Percentiles rank a stretch among this genome's conserved stretches.
Conservation (phyloP, 2,329 filamentous ascomycete genomes). For the Pseudogymnoascus destructans region DNA sequence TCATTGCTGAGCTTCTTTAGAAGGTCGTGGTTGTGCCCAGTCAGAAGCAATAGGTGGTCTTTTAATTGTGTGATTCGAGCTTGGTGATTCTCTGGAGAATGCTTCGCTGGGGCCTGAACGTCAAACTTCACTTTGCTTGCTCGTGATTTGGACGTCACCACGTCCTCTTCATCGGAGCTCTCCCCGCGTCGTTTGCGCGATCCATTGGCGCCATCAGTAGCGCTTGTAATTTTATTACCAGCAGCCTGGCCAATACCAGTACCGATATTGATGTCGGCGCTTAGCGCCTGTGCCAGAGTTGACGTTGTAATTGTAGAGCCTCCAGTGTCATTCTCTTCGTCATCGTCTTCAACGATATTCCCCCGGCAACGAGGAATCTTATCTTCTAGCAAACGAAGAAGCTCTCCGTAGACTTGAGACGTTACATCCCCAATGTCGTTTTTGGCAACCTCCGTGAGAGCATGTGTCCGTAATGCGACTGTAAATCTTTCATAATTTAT, state of each 20-base stretch:
- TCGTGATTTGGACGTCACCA: neutral
- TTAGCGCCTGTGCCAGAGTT: constrained; percentile 43
- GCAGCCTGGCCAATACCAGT: constrained; percentile 44
- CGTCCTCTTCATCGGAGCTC: constrained; percentile 19
- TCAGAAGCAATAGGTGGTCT: constrained; percentile 59
- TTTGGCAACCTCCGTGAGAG: constrained; percentile 59
- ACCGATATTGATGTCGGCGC: constrained; percentile 39
- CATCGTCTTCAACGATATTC: constrained; percentile 37
- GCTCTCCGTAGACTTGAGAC: constrained; percentile 61
- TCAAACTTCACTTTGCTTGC: constrained; percentile 38
- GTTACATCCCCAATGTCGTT: constrained; percentile 61
- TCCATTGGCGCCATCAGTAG: neutral
- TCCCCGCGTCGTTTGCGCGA: constrained; percentile 13
- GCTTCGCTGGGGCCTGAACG: constrained; percentile 26
- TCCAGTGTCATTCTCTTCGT: constrained; percentile 19
- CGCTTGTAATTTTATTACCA: constrained; percentile 32
- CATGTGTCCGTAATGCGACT: constrained; percentile 68
- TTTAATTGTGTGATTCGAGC: constrained; percentile 48
- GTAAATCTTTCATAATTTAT: constrained; percentile 78
- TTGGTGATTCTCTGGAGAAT: constrained; percentile 16
- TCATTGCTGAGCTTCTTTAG: constrained; percentile 51
- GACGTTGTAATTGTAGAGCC: constrained; percentile 36
- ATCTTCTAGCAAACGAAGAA: constrained; percentile 58
- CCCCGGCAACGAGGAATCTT: constrained; percentile 54
- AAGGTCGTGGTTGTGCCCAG: constrained; percentile 56